A percentile compares a stretch with the other conserved stretches of the same genome.
These are phyloP conservation scores for Argentina anserina DNA, from an alignment of 306 rosid genomes.

Conservation along the genomic window DNA sequence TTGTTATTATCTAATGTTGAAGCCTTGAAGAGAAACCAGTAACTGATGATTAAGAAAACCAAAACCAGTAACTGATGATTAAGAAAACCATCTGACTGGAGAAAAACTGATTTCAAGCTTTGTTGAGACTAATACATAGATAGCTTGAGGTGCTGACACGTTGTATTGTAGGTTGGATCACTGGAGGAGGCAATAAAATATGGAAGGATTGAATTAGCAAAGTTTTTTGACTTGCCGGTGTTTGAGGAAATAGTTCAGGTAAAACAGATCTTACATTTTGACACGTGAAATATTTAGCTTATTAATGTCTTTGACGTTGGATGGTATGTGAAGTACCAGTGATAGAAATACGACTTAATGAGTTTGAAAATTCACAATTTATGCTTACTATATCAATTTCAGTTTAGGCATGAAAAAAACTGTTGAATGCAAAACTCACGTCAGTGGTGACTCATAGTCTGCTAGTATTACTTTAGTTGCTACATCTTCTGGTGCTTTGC, in stretches of 20 bases:
- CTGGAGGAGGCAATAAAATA: constrained; percentile 87
- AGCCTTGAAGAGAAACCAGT: background rate
- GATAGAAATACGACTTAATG: background rate
- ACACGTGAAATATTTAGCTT: background rate
- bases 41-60: too few relatives aligned
- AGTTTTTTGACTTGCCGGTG: constrained; percentile 57
- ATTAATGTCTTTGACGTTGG: background rate
- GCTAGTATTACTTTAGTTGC: background rate
- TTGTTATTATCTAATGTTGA: background rate
- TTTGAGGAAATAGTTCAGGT: constrained; percentile 87
- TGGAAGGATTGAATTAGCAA: constrained; percentile 72
- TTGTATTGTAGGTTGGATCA: constrained; percentile 61
- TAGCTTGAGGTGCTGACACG: constrained; percentile 18
- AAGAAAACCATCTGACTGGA: too few relatives aligned
- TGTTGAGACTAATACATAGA: background rate
- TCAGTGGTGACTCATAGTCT: background rate
- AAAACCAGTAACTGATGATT: too few relatives aligned
- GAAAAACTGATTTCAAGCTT: background rate
- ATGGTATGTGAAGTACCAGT: background rate
- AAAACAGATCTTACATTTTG: background rate
- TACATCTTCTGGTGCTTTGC: constrained; percentile 7
- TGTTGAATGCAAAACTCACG: background rate
- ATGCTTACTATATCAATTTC: background rate
- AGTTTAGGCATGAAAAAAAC: background rate
- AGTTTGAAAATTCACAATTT: background rate